phyloP scores from a whole-genome alignment of 2,329 filamentous ascomycete genomes.

The Byssochlamys sp. region DNA sequence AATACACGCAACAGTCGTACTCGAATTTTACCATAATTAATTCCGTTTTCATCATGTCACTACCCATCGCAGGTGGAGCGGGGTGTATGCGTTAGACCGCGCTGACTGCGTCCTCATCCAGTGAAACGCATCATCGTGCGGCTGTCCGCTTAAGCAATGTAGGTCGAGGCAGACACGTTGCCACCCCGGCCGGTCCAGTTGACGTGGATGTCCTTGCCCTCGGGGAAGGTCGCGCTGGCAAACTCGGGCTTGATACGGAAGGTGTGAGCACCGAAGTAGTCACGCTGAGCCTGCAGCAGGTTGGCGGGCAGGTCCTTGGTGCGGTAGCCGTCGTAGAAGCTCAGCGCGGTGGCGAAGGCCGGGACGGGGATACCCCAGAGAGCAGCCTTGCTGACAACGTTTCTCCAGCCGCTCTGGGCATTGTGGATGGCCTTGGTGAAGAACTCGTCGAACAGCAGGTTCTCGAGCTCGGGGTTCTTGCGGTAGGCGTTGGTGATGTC shows the following conservation, averaged over 20 bases:
- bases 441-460: slow-evolving; percentile 97
- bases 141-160: slow-evolving; percentile 65
- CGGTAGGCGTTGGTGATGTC: slow-evolving; percentile 98
- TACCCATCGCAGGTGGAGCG: not conserved
- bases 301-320: slow-evolving; percentile 96
- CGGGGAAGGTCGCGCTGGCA: slow-evolving; percentile 69
- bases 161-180: slow-evolving; percentile 93
- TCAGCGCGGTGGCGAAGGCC: slow-evolving; percentile 90
- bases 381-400: slow-evolving; percentile 82
- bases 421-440: slow-evolving; percentile 99
- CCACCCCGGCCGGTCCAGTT: slow-evolving; percentile 99
- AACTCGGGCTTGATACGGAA: slow-evolving; percentile 77
- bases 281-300: slow-evolving; percentile 94
- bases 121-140: not conserved
- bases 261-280: slow-evolving; percentile 96
- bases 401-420: slow-evolving; percentile 85
- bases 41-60: slow-evolving; percentile 1
- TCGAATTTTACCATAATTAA: not conserved
- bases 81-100: not conserved
- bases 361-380: slow-evolving; percentile 92
- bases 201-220: slow-evolving; percentile 85
- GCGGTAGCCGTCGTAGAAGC: slow-evolving; percentile 98
- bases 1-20: slow-evolving; percentile 7
- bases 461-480: slow-evolving; percentile 86
- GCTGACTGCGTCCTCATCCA: slow-evolving; percentile 3